A percentile compares a stretch with the other conserved stretches of the same genome.
phyloP scores from a whole-genome alignment of 768 basidiomycete genomes.

The Mycena polygramma region DNA sequence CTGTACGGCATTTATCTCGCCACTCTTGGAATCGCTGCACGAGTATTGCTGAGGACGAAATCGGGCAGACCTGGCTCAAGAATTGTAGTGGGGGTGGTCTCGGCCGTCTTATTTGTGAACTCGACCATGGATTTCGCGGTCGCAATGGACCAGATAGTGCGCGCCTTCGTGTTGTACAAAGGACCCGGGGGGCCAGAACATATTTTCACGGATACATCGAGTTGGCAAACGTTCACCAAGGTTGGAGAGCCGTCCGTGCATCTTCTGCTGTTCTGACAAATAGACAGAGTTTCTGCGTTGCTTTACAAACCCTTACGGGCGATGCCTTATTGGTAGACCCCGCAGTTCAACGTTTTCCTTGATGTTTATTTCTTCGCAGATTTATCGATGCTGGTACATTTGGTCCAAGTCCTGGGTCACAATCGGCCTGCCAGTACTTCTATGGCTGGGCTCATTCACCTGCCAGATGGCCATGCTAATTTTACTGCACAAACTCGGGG shows the following conservation, averaged over 20 bases:
- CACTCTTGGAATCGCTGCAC: too few species aligned
- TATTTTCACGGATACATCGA: not conserved
- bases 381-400: conserved; percentile 32
- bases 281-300: conserved; percentile 2
- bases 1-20: too few species aligned
- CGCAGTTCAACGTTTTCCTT: not conserved
- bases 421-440: not conserved
- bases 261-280: not conserved
- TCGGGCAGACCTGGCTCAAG: conserved; percentile 44
- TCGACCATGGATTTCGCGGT: conserved; percentile 1
- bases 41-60: not conserved
- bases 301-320: conserved; percentile 14
- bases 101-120: conserved; percentile 7
- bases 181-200: conserved; percentile 6
- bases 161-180: conserved; percentile 5
- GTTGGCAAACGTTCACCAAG: conserved; percentile 13
- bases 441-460: conserved; percentile 14
- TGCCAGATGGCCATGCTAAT: not conserved
- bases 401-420: not conserved
- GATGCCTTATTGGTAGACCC: conserved; percentile 17
- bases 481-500: not conserved
- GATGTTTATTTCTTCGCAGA: not conserved
- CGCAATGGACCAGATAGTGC: not conserved
- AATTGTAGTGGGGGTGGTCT: not conserved
- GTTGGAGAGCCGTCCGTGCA: not conserved